Conservation (phyloP, 257 asterid genomes). For the Solanum sitiens region DNA sequence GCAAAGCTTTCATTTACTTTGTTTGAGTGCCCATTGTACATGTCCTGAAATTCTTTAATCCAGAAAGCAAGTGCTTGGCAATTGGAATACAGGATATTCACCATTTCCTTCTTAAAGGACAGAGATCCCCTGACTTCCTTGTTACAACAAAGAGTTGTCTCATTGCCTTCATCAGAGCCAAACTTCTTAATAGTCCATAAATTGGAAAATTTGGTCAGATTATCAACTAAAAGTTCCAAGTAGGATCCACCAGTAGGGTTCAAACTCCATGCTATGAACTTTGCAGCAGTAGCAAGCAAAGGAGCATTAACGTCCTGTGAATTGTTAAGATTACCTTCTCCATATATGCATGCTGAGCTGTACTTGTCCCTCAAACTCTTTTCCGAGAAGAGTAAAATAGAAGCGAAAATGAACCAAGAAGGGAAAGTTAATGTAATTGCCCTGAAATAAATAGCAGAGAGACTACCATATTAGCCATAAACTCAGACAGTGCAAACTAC, state of each 20-base stretch:
- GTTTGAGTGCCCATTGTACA: constrained; percentile 8
- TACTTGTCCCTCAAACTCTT: constrained; percentile 9
- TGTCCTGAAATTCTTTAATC: constrained; percentile 47
- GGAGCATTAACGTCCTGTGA: constrained; percentile 15
- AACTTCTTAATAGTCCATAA: constrained; percentile 26
- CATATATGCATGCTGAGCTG: constrained; percentile 6
- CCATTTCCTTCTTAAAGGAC: constrained; percentile 14
- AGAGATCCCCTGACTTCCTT: constrained; percentile 19
- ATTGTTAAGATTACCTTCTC: constrained; percentile 8
- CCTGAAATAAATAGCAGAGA: constrained; percentile 30
- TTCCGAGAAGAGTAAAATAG: constrained; percentile 41
- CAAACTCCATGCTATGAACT: constrained; percentile 62
- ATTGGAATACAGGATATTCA: constrained; percentile 13
- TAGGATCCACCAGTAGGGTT: constrained; percentile 36
- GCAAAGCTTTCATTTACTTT: constrained; percentile 4
- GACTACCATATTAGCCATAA: not conserved
- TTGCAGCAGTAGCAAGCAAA: constrained; percentile 39
- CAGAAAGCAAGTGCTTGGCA: constrained; percentile 22
- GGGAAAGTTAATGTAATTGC: constrained; percentile 61
- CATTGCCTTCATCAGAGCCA: constrained; percentile 14
- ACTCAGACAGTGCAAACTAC: constrained; percentile 8
- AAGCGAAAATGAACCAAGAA: constrained; percentile 59
- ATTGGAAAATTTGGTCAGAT: constrained; percentile 33
- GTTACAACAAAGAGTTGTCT: constrained; percentile 7
- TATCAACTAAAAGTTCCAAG: constrained; percentile 26